Conservation (phyloP, 371 early-diverging fungal genomes). For the Blakeslea trispora region DNA sequence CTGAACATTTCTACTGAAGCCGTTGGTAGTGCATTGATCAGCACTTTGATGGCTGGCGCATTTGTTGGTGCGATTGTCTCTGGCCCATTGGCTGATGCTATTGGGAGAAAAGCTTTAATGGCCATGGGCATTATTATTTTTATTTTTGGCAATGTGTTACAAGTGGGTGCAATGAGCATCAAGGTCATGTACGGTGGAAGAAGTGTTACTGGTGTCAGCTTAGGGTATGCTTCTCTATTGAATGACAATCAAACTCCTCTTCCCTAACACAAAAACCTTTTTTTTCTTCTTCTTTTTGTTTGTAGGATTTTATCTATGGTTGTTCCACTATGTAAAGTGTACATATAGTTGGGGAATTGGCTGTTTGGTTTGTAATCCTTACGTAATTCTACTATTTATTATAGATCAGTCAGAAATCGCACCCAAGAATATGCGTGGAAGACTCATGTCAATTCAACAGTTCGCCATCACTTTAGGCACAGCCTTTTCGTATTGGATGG, state of each 20-base stretch:
- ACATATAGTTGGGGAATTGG: not conserved
- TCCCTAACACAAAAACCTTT: not conserved
- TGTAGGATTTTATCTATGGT: conserved; percentile 76
- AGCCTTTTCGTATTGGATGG: conserved; percentile 41
- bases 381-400: not conserved
- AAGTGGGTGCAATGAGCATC: conserved; percentile 57
- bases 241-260: not conserved
- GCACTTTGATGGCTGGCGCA: conserved; percentile 71
- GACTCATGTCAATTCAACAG: conserved; percentile 87
- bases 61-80: conserved; percentile 65
- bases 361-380: not conserved
- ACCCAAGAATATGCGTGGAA: conserved; percentile 83
- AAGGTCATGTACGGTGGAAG: conserved; percentile 74
- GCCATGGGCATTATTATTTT: conserved; percentile 71
- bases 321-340: conserved; percentile 78
- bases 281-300: too few relatives aligned
- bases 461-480: conserved; percentile 78
- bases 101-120: conserved; percentile 80
- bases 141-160: conserved; percentile 73
- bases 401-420: conserved; percentile 87
- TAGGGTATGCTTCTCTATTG: conserved; percentile 61
- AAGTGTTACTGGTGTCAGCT: conserved; percentile 76
- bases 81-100: conserved; percentile 67
- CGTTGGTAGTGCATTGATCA: conserved; percentile 58
- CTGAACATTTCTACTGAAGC: conserved; percentile 30